phyloP scores from a whole-genome alignment of 805 yeast species.

The Schizosaccharomyces japonicus region DNA sequence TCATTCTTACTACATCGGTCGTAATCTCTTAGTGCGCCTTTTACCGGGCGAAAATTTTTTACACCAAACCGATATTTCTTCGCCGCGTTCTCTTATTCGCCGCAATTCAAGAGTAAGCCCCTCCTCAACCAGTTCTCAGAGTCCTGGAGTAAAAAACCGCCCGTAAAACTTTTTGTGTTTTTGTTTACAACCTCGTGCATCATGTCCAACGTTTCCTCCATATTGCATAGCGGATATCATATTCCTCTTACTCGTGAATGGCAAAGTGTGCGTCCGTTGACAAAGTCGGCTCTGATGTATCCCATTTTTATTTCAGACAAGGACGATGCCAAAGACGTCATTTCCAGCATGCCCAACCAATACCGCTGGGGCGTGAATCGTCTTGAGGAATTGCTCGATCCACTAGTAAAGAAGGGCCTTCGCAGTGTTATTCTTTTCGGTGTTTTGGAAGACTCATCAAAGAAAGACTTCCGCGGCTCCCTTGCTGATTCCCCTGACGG shows the following conservation, averaged over 20 bases:
- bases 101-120: no score
- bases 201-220: conserved; percentile 46
- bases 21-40: no score
- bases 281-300: conserved; percentile 48
- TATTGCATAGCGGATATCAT: conserved; percentile 83
- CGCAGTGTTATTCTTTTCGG: conserved; percentile 77
- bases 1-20: no score
- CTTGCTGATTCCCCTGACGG: conserved; percentile 92
- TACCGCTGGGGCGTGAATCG: conserved; percentile 56
- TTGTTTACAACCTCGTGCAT: no score
- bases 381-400: conserved; percentile 43
- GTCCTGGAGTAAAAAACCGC: no score
- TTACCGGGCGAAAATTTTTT: no score
- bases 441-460: conserved; percentile 53
- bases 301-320: conserved; percentile 69
- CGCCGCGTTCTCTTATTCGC: no score
- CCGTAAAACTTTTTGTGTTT: no score
- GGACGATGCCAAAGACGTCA: conserved; percentile 52
- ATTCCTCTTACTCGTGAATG: conserved; percentile 73
- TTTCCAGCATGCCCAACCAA: conserved; percentile 68
- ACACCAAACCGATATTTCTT: no score
- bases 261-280: conserved; percentile 68
- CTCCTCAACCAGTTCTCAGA: no score
- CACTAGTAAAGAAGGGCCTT: conserved; percentile 58
- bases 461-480: conserved; percentile 61